Base-by-base conservation (phyloP, 2,329 filamentous ascomycete species). In the Blastomyces parvus region DNA sequence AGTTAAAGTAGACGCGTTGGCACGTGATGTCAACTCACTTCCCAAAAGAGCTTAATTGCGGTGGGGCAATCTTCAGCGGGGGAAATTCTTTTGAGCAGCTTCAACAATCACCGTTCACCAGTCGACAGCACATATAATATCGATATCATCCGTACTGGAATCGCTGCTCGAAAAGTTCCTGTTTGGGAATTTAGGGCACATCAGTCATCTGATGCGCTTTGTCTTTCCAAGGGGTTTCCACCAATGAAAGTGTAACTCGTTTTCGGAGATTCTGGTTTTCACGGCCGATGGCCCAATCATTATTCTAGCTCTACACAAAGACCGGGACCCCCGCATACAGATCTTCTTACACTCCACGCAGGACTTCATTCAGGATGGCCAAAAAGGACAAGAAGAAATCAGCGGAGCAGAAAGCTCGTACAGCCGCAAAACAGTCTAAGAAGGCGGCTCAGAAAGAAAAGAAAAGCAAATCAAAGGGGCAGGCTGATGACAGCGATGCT, bases 401-500 rank as follows among this genome's bases (percentile, higher is more conserved):
- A 5, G 83, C 83, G 14, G 80, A 83, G 68, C 80, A 83, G 68
- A 83, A 84, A 67, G 82, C 81, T 61, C 82, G 82, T 62, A 79
- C 81, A 61, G 81, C 83, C 4, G 81, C 81, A n/a, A 96, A 96
- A 78, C 89, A 94, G 75, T 88, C 89, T 72, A 94, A 89, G 76
- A 96, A 96, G 74, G 88, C 88, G 36, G 79, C 80, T 38, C 80
- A 84, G 68, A 84, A 83, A 64, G 91, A 94, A 71, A 96, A 95
- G 75, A 95, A 91, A 76, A 81, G 84, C 70, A 91, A 92, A 75
- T 80, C 81, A 17, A 84, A 89, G 68, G 87, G 74, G 50, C 69
- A 72, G 27, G 80, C 90, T 74, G 88, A 88, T 36, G 92, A 92
- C 74, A 93, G 90, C 72, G 93, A 97, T 74, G 90, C 84, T 58